Conservation (phyloP, 1,139 yeast genomes). For the Lodderomyces pseudojiufengensis region DNA sequence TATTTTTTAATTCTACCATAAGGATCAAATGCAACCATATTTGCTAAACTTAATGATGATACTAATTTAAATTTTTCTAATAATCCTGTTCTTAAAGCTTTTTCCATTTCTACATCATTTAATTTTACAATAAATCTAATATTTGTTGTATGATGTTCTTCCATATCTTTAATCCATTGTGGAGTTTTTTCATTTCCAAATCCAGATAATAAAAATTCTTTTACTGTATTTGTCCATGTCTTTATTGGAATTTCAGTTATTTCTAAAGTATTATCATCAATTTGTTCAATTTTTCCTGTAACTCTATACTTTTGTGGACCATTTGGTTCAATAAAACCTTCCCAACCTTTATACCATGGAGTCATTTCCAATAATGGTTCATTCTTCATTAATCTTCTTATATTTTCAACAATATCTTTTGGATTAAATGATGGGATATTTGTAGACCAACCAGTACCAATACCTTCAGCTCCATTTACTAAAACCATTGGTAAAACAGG, state of each 20-base stretch:
- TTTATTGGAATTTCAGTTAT: conserved; percentile 92
- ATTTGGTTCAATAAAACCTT: conserved; percentile 67
- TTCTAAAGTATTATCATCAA: conserved; percentile 76
- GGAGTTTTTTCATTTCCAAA: conserved; percentile 68
- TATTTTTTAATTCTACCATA: conserved; percentile 84
- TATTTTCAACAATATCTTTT: conserved; percentile 68
- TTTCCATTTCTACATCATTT: conserved; percentile 76
- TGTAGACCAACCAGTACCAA: conserved; percentile 99
- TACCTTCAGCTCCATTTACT: conserved; percentile 97
- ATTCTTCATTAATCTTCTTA: conserved; percentile 68
- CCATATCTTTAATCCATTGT: conserved; percentile 93
- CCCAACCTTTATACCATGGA: conserved; percentile 98
- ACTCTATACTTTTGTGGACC: conserved; percentile 68
- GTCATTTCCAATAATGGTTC: conserved; percentile 69
- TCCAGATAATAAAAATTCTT: conserved; percentile 76
- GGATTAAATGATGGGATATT: conserved; percentile 91
- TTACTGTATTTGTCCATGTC: conserved; percentile 89
- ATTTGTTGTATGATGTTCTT: conserved; percentile 85
- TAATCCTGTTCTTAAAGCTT: conserved; percentile 69
- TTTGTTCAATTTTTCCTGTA: conserved; percentile 75
- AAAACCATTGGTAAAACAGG: conserved; percentile 91
- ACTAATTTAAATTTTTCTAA: conserved; percentile 79
- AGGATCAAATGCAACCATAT: conserved; percentile 97
- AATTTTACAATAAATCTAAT: conserved; percentile 77
- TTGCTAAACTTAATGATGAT: conserved; percentile 64